Evolutionary conservation across 1,284 basidiomycete species (phyloP), one percentile per base, ranked within the genome.

Genomic region (Tetrapyrgos nigripes): DNA sequence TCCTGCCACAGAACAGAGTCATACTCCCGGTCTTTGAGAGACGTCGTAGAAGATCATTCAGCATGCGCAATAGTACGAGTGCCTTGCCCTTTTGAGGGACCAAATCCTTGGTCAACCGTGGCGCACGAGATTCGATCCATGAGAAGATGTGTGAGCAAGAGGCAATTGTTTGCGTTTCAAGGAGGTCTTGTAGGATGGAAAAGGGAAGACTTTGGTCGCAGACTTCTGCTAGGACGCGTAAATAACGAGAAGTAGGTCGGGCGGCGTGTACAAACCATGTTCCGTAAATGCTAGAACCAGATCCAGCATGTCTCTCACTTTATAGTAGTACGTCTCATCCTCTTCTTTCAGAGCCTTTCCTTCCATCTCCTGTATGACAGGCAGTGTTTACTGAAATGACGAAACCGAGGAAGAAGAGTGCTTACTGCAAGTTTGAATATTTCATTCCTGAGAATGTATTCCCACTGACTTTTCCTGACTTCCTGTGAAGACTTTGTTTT

Each of bases 61-160:
- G 81, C 29, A 89, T 90, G 45, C 95, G 86, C 28, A 97, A 81
- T 13, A 97, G 80, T 49, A 92, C 81, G 35, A 96, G 86, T 0
- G 93, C 92, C 71, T 96, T 96, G 60, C 92, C 93, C 70, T 91
- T 92, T 70, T 89, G 86, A 1, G 93, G 92, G 11, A 90, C 83
- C 84, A 96, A 87, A 58, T 83, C 88, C 51, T 82, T 81, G 0
- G 89, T 93, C 44, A 94, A 78, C 10, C 88, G 80, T 19, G 77
- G 73, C 0, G 86, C 82, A 26, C 89, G 86, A 51, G 73, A 73
- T 74, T 95, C 93, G 46, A 95, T 88, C 89, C 92, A 95, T 3
- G 87, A 86, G 74, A 94, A 93, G 31, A 94, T 85, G 63, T 89
- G 86, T 13, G 91, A 90, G 70, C 93, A 94, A 8, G 90, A 92